Evolutionary conservation across 805 yeast species (phyloP).

Genomic region (Yarrowia divulgata): DNA sequence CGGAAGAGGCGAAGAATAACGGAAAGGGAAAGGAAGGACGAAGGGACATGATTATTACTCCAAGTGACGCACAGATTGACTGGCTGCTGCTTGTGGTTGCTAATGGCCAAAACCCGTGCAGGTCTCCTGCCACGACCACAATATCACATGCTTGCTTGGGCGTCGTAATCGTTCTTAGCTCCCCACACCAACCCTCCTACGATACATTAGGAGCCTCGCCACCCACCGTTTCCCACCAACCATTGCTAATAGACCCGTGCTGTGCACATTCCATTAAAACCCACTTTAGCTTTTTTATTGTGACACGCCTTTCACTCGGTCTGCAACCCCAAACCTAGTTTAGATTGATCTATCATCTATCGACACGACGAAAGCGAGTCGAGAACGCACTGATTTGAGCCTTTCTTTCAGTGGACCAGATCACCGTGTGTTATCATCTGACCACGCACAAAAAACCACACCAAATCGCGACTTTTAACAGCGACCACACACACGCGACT

Average conservation of each 20-base stretch:
- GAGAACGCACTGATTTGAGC: not conserved
- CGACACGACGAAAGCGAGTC: slow-evolving; percentile 17
- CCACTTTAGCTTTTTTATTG: slow-evolving; percentile 11
- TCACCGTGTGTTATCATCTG: not conserved
- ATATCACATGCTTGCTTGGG: too few relatives aligned
- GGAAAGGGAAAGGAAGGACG: not conserved
- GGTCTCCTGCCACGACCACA: too few relatives aligned
- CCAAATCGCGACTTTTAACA: not conserved
- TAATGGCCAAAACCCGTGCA: too few relatives aligned
- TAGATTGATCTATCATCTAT: slow-evolving; percentile 20
- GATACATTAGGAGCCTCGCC: not conserved
- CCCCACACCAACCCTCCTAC: not conserved
- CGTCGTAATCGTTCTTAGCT: too few relatives aligned
- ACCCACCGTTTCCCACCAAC: not conserved
- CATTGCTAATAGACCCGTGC: not conserved
- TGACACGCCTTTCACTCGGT: slow-evolving; percentile 14
- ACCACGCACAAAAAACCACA: too few relatives aligned
- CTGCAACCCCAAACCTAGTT: slow-evolving; percentile 22
- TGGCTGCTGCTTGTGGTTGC: too few relatives aligned
- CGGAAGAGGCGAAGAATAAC: slow-evolving; percentile 6
- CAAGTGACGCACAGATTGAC: too few relatives aligned
- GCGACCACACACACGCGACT: not conserved
- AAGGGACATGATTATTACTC: not conserved
- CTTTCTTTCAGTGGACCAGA: not conserved
- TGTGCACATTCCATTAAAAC: not conserved